Percentiles rank a stretch among this genome's conserved stretches.
phyloP scores from a whole-genome alignment of 2,329 filamentous ascomycete species.

The Metarhizium album region DNA sequence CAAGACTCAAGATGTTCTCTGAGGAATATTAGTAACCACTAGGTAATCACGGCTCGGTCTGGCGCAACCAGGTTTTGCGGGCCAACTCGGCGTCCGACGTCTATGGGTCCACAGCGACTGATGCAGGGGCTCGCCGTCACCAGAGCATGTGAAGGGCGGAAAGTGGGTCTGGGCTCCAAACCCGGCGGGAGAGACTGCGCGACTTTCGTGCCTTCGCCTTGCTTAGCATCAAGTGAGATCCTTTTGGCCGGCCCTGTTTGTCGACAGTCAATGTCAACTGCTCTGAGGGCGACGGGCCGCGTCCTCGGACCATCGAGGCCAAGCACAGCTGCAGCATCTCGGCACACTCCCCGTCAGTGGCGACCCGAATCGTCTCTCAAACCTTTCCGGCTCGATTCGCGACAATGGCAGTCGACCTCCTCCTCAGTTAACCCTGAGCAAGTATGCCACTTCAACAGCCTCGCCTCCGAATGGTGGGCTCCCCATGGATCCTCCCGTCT shows the following conservation, averaged over 20 bases:
- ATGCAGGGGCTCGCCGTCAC: too few relatives aligned
- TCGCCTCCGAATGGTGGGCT: constrained; percentile 96
- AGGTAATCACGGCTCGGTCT: background rate
- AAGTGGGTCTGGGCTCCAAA: background rate
- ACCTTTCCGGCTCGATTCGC: background rate
- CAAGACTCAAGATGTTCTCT: background rate
- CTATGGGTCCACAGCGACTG: too few relatives aligned
- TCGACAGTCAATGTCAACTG: constrained; percentile 1
- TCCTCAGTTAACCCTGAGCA: constrained; percentile 80
- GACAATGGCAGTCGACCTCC: constrained; percentile 21
- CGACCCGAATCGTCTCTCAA: background rate
- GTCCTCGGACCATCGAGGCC: constrained; percentile 1
- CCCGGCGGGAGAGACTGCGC: too few relatives aligned
- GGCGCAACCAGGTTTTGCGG: background rate
- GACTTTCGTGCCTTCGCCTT: too few relatives aligned
- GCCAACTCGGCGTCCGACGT: background rate
- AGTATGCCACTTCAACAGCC: constrained; percentile 86
- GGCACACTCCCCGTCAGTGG: background rate
- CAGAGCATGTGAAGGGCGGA: background rate
- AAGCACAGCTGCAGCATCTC: background rate
- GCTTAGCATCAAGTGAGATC: too few relatives aligned
- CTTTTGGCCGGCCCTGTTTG: background rate
- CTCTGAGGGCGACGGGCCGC: constrained; percentile 1
- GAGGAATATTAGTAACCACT: too few relatives aligned
- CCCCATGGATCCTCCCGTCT: constrained; percentile 84